Conservation (phyloP, 176 grass and related monocot species). For the Rhynchospora breviuscula region DNA sequence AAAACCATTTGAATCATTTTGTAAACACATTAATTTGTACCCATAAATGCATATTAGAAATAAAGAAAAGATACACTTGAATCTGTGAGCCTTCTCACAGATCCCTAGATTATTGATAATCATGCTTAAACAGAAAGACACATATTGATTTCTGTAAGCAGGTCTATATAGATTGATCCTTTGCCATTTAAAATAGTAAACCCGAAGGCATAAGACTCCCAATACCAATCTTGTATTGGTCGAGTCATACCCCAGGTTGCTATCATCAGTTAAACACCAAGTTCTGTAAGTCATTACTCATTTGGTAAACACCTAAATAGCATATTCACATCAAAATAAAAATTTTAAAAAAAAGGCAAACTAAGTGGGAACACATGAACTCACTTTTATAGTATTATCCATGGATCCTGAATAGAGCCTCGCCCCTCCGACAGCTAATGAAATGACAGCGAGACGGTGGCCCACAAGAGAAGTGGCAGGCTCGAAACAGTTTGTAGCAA, state of each 20-base stretch:
- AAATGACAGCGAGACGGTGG: slow-evolving; percentile 70
- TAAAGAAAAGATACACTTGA: background rate
- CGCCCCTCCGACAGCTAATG: slow-evolving; percentile 57
- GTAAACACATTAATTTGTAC: background rate
- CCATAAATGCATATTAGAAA: background rate
- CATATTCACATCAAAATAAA: background rate
- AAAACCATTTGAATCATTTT: slow-evolving; percentile 30
- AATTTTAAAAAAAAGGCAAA: slow-evolving; percentile 4
- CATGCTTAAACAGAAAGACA: background rate
- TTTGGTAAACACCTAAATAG: background rate
- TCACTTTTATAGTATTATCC: slow-evolving; percentile 93
- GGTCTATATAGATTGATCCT: background rate
- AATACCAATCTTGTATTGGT: background rate
- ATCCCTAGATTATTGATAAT: background rate
- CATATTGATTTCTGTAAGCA: background rate
- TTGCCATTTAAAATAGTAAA: background rate
- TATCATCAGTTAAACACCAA: background rate
- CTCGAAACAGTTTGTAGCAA: slow-evolving; percentile 61
- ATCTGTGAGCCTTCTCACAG: background rate
- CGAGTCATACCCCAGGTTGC: background rate
- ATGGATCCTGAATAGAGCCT: slow-evolving; percentile 93
- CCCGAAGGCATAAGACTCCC: background rate
- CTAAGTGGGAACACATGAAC: slow-evolving; percentile 4
- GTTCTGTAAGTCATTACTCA: slow-evolving; percentile 3
- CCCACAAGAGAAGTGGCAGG: slow-evolving; percentile 66